These are phyloP conservation scores for Lachnellula occidentalis DNA, from an alignment of 2,329 filamentous ascomycete species.

Conservation along the genomic window DNA sequence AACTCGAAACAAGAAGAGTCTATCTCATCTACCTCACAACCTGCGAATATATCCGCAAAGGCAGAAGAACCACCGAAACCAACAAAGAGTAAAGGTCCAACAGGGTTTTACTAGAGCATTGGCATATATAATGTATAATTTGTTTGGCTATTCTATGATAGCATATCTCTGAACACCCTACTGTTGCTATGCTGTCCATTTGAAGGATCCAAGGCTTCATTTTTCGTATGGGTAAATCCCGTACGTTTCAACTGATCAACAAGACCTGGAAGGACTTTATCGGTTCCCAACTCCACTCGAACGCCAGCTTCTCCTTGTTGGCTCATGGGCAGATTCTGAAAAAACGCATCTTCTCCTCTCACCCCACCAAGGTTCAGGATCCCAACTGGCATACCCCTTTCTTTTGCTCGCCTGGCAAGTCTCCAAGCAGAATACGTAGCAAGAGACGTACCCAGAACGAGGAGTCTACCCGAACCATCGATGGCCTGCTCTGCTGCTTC, in stretches of 20 bases:
- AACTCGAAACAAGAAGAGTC: conserved; percentile 17
- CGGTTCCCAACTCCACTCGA: conserved; percentile 52
- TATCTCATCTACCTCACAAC: background rate
- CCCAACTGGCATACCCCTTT: conserved; percentile 77
- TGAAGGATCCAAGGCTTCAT: conserved; percentile 25
- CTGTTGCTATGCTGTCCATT: conserved; percentile 24
- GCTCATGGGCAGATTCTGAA: conserved; percentile 47
- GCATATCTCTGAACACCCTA: conserved; percentile 52
- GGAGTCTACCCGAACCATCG: conserved; percentile 66
- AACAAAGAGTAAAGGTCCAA: conserved; percentile 24
- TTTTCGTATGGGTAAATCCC: conserved; percentile 23
- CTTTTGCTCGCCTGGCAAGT: conserved; percentile 75
- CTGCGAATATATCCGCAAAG: background rate
- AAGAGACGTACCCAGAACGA: conserved; percentile 83
- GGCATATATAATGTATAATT: conserved; percentile 21
- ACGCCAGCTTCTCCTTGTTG: conserved; percentile 49
- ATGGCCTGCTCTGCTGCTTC: conserved; percentile 71
- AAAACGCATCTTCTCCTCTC: conserved; percentile 70
- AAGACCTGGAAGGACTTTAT: conserved; percentile 51
- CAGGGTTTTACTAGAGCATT: conserved; percentile 28
- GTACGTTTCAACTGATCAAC: conserved; percentile 42
- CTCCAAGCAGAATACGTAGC: conserved; percentile 96
- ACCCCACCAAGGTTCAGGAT: conserved; percentile 85
- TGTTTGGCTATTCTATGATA: conserved; percentile 39
- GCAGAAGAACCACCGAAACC: conserved; percentile 3